Evolutionary conservation across 805 yeast species (phyloP).

Genomic region (Candida insectalens): DNA sequence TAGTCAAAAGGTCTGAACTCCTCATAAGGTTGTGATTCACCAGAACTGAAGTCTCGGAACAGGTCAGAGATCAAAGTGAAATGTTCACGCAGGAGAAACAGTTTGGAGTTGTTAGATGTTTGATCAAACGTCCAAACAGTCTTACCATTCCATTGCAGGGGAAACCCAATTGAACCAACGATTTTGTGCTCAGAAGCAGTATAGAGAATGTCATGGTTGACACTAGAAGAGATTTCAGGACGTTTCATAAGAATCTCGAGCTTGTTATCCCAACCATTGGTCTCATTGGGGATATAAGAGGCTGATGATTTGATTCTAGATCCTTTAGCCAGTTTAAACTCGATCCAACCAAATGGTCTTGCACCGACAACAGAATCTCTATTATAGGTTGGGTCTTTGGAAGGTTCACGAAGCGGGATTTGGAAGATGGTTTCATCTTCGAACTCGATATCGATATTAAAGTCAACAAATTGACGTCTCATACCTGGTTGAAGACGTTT

Average conservation of each 20-base stretch:
- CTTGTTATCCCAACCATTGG: slow-evolving; percentile 45
- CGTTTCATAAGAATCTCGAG: slow-evolving; percentile 35
- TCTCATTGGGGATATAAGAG: slow-evolving; percentile 41
- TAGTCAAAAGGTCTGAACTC: slow-evolving; percentile 66
- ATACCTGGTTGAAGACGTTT: slow-evolving; percentile 34
- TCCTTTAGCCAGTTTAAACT: slow-evolving; percentile 47
- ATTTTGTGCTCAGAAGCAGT: slow-evolving; percentile 49
- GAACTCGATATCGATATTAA: slow-evolving; percentile 44
- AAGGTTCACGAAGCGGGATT: slow-evolving; percentile 75
- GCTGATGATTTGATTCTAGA: slow-evolving; percentile 38
- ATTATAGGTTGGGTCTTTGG: slow-evolving; percentile 47
- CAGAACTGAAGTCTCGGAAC: slow-evolving; percentile 66
- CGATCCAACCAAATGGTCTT: slow-evolving; percentile 90
- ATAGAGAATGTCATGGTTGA: slow-evolving; percentile 77
- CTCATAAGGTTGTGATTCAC: slow-evolving; percentile 64
- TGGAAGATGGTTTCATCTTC: slow-evolving; percentile 61
- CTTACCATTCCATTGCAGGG: slow-evolving; percentile 75
- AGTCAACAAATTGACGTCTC: slow-evolving; percentile 44
- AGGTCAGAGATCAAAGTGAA: slow-evolving; percentile 62
- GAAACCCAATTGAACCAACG: slow-evolving; percentile 52
- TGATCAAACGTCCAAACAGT: slow-evolving; percentile 59
- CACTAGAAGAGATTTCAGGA: slow-evolving; percentile 69
- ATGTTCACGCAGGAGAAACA: slow-evolving; percentile 78
- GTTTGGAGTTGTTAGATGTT: slow-evolving; percentile 38
- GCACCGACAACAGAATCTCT: slow-evolving; percentile 12